Evolutionary conservation across 1,139 yeast species (phyloP).

Genomic region (Pichia sp.): DNA sequence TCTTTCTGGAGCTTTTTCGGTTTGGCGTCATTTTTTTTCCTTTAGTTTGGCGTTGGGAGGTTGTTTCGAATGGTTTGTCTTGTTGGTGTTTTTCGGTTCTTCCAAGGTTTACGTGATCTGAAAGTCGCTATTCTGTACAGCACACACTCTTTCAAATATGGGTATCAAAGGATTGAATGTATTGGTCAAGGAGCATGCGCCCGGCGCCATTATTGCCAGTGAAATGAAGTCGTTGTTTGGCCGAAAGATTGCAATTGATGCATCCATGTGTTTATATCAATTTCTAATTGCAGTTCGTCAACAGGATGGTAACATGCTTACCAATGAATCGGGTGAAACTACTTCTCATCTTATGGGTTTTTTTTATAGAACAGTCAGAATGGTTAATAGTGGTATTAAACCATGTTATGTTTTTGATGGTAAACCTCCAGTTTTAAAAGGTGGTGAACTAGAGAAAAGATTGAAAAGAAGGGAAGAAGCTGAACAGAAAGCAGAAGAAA

Average conservation of each 20-base stretch:
- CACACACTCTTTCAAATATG: slow-evolving; percentile 35
- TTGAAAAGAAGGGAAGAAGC: slow-evolving; percentile 80
- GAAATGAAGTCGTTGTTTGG: slow-evolving; percentile 88
- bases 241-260: slow-evolving; percentile 82
- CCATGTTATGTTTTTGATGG: slow-evolving; percentile 98
- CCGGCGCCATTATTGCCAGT: slow-evolving; percentile 66
- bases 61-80: background rate
- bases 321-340: slow-evolving; percentile 85
- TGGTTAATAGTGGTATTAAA: slow-evolving; percentile 87
- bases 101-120: background rate
- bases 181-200: slow-evolving; percentile 84
- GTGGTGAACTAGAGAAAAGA: slow-evolving; percentile 89
- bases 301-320: slow-evolving; percentile 90
- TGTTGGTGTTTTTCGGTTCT: background rate
- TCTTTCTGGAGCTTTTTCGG: too few relatives aligned
- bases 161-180: slow-evolving; percentile 71
- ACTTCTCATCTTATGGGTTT: slow-evolving; percentile 95
- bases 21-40: background rate
- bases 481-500: slow-evolving; percentile 59
- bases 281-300: slow-evolving; percentile 94
- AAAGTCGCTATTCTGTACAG: background rate
- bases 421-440: slow-evolving; percentile 83
- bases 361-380: slow-evolving; percentile 83
- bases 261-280: slow-evolving; percentile 91
- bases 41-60: background rate